phyloP scores from a whole-genome alignment of 805 yeast species.

The Ogataea henricii region DNA sequence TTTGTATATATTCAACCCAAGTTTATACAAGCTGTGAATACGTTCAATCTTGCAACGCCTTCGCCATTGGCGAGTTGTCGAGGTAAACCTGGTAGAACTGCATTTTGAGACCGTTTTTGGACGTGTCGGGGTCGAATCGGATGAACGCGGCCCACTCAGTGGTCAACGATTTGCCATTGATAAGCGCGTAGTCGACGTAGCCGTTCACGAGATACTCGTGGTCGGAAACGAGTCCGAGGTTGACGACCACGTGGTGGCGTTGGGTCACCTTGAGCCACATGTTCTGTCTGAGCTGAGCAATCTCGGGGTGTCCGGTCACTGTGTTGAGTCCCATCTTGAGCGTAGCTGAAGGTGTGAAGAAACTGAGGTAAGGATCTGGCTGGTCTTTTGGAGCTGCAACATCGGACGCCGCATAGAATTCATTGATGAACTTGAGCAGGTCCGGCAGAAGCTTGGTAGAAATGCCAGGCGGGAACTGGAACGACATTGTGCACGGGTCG shows the following conservation, averaged over 20 bases:
- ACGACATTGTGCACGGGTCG: background rate
- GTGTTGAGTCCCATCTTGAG: slow-evolving; percentile 15
- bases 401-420: slow-evolving; percentile 18
- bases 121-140: slow-evolving; percentile 8
- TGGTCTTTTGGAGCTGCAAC: slow-evolving; percentile 9
- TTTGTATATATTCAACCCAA: slow-evolving; percentile 14
- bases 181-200: slow-evolving; percentile 16
- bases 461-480: slow-evolving; percentile 9
- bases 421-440: slow-evolving; percentile 11
- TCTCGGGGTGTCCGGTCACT: slow-evolving; percentile 7
- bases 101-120: slow-evolving; percentile 11
- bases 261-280: slow-evolving; percentile 22
- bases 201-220: slow-evolving; percentile 15
- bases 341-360: slow-evolving; percentile 9
- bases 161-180: slow-evolving; percentile 14
- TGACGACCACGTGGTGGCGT: slow-evolving; percentile 18
- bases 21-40: slow-evolving; percentile 10
- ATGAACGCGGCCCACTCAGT: slow-evolving; percentile 18
- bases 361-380: slow-evolving; percentile 14
- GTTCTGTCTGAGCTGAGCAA: slow-evolving; percentile 12
- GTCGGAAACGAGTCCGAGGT: slow-evolving; percentile 13
- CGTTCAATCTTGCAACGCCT: slow-evolving; percentile 8
- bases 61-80: slow-evolving; percentile 15
- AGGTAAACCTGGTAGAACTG: slow-evolving; percentile 19
- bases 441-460: slow-evolving; percentile 5